A percentile compares a stretch with the other conserved stretches of the same genome.
These are phyloP conservation scores for Scleroderma citrinum DNA, from an alignment of 768 basidiomycete genomes.

Conservation along the genomic window DNA sequence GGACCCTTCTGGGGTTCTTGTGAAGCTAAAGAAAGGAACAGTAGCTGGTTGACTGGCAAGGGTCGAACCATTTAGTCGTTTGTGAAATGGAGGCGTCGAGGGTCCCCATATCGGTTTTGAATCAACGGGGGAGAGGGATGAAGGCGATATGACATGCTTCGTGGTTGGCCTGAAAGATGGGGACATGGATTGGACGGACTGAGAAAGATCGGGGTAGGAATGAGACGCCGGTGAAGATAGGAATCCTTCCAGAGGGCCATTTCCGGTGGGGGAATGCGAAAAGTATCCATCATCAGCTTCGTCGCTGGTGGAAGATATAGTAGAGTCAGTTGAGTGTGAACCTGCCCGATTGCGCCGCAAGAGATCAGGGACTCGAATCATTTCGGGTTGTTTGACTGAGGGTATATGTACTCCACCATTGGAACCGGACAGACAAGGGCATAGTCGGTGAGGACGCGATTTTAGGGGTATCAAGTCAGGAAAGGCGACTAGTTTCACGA, in stretches of 20 bases:
- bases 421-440: conserved; percentile 1
- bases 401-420: conserved; percentile 4
- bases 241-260: conserved; percentile 29
- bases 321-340: conserved; percentile 21
- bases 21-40: conserved; percentile 80
- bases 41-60: conserved; percentile 4
- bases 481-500: conserved; percentile 72
- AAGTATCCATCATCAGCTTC: conserved; percentile 49
- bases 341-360: conserved; percentile 16
- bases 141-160: conserved; percentile 32
- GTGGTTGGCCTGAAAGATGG: conserved; percentile 33
- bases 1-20: conserved; percentile 69
- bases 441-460: conserved; percentile 4
- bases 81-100: conserved; percentile 5
- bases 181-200: conserved; percentile 20
- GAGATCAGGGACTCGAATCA: conserved; percentile 16
- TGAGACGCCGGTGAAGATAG: conserved; percentile 33
- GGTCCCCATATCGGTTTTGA: conserved; percentile 6
- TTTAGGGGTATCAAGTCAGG: conserved; percentile 56
- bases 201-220: conserved; percentile 39
- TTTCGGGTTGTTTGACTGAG: conserved; percentile 6
- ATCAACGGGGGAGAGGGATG: conserved; percentile 26
- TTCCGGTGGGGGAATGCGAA: conserved; percentile 48
- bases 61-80: conserved; percentile 9
- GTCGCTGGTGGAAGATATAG: conserved; percentile 22